Percentiles rank a stretch among this genome's conserved stretches.
phyloP scores from a whole-genome alignment of 352 stramenopile genomes.

The Phytophthora pinifolia region DNA sequence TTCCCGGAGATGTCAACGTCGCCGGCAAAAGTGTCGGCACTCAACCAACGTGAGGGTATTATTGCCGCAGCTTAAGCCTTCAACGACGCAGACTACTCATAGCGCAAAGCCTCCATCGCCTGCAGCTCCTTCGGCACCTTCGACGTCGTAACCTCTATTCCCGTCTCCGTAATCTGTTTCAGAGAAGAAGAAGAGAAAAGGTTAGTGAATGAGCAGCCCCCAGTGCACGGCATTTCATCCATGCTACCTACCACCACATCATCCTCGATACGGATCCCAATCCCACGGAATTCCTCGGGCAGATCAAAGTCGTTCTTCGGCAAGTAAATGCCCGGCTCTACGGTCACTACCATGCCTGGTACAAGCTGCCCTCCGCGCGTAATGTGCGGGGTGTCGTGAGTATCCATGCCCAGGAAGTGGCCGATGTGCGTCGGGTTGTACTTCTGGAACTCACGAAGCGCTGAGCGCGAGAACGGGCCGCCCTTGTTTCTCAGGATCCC shows the following conservation, averaged over 20 bases:
- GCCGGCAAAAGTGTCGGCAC: background rate
- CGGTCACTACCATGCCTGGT: conserved; percentile 81
- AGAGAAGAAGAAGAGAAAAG: conserved; percentile 14
- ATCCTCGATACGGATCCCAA: conserved; percentile 87
- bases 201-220: background rate
- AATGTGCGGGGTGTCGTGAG: conserved; percentile 79
- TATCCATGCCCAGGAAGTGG: conserved; percentile 85
- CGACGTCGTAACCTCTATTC: conserved; percentile 75
- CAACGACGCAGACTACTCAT: conserved; percentile 28
- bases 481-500: conserved; percentile 50
- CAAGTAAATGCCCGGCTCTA: conserved; percentile 85
- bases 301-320: conserved; percentile 67
- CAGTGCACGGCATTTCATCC: background rate
- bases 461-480: conserved; percentile 29
- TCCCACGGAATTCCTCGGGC: conserved; percentile 73
- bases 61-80: conserved; percentile 5
- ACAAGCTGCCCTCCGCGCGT: conserved; percentile 54
- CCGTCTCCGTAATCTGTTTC: conserved; percentile 64
- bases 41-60: conserved; percentile 8
- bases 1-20: background rate
- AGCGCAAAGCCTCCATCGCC: conserved; percentile 64
- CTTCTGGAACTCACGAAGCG: conserved; percentile 63
- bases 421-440: conserved; percentile 89
- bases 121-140: conserved; percentile 69
- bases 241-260: conserved; percentile 62